Evolutionary conservation across 129 eudicot species (phyloP).

Genomic region (Artemisia annua): DNA sequence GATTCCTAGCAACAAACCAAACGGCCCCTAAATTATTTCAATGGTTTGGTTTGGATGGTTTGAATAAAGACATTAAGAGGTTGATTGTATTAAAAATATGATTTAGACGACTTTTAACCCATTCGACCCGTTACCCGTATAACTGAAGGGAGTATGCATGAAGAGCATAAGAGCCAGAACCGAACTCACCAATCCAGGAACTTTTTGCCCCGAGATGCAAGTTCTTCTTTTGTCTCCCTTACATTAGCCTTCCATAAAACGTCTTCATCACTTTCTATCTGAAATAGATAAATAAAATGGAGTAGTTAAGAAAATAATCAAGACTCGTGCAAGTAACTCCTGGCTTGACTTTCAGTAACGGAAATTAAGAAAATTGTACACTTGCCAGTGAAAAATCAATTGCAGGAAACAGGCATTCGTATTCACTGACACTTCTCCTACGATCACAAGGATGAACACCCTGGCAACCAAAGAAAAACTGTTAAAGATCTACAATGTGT

Average conservation of each 20-base stretch:
- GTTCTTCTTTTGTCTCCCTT: constrained; percentile 89
- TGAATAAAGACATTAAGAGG: too few species aligned
- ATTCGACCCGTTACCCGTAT: too few species aligned
- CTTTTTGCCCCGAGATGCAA: constrained; percentile 76
- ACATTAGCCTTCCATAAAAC: constrained; percentile 73
- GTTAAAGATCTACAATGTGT: too few species aligned
- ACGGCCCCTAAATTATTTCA: too few species aligned
- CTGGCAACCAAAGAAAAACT: too few species aligned
- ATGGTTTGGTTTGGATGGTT: too few species aligned
- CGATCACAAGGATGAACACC: too few species aligned
- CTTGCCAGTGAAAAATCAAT: constrained; percentile 85
- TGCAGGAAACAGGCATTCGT: constrained; percentile 80
- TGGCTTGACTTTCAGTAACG: background rate
- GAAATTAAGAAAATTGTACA: background rate
- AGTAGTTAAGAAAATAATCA: background rate
- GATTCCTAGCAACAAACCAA: too few species aligned
- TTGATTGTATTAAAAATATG: too few species aligned
- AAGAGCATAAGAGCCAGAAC: background rate
- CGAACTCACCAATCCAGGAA: constrained; percentile 67
- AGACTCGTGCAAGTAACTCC: background rate
- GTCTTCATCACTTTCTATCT: constrained; percentile 94
- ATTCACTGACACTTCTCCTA: constrained; percentile 35
- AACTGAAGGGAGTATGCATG: too few species aligned
- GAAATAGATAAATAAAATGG: constrained; percentile 19
- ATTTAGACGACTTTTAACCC: too few species aligned